Evolutionary conservation across 176 grass and related monocot species (phyloP), one percentile per base, ranked within the genome.

Genomic region (Oryza rufipogon): DNA sequence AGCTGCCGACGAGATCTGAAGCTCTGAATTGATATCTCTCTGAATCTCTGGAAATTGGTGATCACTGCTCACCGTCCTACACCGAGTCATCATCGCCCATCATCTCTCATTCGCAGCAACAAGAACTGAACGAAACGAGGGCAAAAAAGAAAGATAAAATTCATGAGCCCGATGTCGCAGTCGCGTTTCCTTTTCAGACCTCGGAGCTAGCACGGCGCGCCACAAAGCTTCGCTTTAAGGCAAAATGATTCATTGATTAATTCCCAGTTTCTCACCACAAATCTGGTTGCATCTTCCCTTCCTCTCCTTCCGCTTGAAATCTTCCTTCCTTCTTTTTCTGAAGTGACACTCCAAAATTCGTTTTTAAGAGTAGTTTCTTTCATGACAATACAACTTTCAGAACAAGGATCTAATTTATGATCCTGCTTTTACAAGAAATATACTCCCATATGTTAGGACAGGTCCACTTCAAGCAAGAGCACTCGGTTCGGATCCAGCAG

Each of bases 151-250:
- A 11, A 12, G 8, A 38, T 5, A n/a, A n/a, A 10, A 22, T n/a
- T 42, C 4, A 39, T 2, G 68, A 70, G 34, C 33, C 68, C 17
- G 19, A 12, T 46, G 76, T 76, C 79, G 46, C 38, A 65, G 66
- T 83, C 22, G 56, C 81, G 20, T 68, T 45, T 69, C 30, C 23
- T 75, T 76, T 56, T 56, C 46, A 68, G 73, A 56, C 41, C 52
- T 20, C 52, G 16, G 19, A 38, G 36, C 36, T 38, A 56, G 52
- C 17, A 56, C 52, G 17, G 52, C 17, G 56, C 3, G 1, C 36
- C 79, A 44, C 79, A 54, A 38, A 49, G 7, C 49, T 52, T 52
- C 14, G 16, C 9, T 81, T 45, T 32, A 32, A 4, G 36, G 1
- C 66, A 41, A 2, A n/a, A 39, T 6, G 39, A 39, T 22, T 36